These are phyloP conservation scores for Pseudogymnoascus sp. DNA, from an alignment of 2,329 filamentous ascomycete species.

Conservation along the genomic window DNA sequence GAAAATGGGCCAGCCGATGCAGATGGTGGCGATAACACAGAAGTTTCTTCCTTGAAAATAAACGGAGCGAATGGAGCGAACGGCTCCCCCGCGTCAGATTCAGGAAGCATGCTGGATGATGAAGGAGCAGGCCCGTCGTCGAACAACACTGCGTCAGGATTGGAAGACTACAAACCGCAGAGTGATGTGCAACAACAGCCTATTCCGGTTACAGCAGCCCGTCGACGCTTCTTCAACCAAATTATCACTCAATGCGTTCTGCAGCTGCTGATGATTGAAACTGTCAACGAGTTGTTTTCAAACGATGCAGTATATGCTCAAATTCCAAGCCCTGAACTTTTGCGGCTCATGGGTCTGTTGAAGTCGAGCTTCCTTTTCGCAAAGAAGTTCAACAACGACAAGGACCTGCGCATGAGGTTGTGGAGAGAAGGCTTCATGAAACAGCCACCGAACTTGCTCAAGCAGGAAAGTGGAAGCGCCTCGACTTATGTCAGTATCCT, in stretches of 20 bases:
- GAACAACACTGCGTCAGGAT: constrained; percentile 16
- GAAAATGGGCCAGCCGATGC: constrained; percentile 34
- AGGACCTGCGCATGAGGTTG: constrained; percentile 84
- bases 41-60: constrained; percentile 48
- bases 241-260: constrained; percentile 98
- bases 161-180: constrained; percentile 78
- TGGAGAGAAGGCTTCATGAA: constrained; percentile 99
- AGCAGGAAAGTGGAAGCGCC: constrained; percentile 89
- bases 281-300: constrained; percentile 95
- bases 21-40: constrained; percentile 10
- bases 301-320: constrained; percentile 91
- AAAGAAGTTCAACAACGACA: constrained; percentile 94
- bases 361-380: constrained; percentile 97
- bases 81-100: constrained; percentile 27
- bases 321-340: constrained; percentile 81
- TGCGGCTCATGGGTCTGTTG: constrained; percentile 85
- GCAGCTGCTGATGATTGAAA: constrained; percentile 98
- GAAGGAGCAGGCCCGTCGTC: constrained; percentile 21
- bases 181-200: constrained; percentile 75
- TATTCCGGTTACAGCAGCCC: constrained; percentile 83
- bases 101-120: constrained; percentile 25
- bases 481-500: constrained; percentile 94
- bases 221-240: constrained; percentile 93
- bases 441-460: constrained; percentile 92
- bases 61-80: constrained; percentile 43